These are phyloP conservation scores for Pseudonectria buxi DNA, from an alignment of 2,329 filamentous ascomycete genomes.

Conservation along the genomic window DNA sequence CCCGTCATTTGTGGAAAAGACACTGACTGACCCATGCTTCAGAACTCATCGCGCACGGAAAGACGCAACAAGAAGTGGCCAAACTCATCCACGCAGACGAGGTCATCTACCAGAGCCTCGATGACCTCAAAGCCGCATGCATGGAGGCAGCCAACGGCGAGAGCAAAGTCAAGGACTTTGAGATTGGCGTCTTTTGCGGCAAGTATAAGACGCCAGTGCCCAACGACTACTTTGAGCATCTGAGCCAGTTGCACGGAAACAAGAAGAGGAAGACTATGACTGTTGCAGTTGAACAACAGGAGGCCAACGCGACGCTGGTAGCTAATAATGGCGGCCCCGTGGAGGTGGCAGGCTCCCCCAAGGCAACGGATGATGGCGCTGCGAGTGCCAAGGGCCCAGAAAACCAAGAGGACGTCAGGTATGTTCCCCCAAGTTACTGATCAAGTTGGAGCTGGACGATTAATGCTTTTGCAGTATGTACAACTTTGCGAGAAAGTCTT, in stretches of 20 bases:
- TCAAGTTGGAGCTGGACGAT: neutral
- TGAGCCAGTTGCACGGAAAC: slow-evolving; percentile 65
- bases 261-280: slow-evolving; percentile 28
- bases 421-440: slow-evolving; percentile 3
- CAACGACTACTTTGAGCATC: slow-evolving; percentile 73
- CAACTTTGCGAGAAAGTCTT: slow-evolving; percentile 7
- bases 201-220: slow-evolving; percentile 77
- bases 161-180: slow-evolving; percentile 57
- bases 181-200: slow-evolving; percentile 88
- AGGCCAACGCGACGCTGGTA: slow-evolving; percentile 6
- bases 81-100: slow-evolving; percentile 37
- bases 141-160: slow-evolving; percentile 59
- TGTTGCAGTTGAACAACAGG: neutral
- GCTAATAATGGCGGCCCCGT: slow-evolving; percentile 42
- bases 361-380: neutral
- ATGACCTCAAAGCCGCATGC: slow-evolving; percentile 75
- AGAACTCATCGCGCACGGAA: slow-evolving; percentile 37
- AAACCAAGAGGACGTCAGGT: slow-evolving; percentile 28
- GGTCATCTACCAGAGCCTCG: slow-evolving; percentile 56
- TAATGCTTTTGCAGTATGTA: slow-evolving; percentile 4
- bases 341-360: slow-evolving; percentile 33
- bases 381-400: slow-evolving; percentile 5
- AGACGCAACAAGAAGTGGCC: slow-evolving; percentile 33
- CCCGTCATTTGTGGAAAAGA: no score
- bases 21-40: slow-evolving; percentile 1